Evolutionary conservation across 1,139 yeast species (phyloP).

Genomic region (Taiozyma onychis): DNA sequence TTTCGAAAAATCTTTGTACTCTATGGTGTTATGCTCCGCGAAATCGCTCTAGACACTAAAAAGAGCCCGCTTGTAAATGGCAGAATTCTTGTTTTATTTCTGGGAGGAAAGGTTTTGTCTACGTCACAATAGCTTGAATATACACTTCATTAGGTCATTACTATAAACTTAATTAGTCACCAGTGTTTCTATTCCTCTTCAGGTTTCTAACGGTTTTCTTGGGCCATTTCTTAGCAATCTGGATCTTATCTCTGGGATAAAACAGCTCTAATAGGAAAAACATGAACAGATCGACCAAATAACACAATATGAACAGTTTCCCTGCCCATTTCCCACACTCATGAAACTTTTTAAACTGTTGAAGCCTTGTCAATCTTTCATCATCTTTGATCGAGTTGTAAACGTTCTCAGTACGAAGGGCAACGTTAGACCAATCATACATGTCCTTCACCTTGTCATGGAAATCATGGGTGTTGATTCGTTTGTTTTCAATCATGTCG

Average conservation of each 20-base stretch:
- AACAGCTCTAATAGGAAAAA: constrained; percentile 59
- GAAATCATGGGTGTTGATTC: constrained; percentile 67
- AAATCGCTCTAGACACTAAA: not conserved
- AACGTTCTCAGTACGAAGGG: constrained; percentile 76
- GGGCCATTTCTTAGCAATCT: constrained; percentile 38
- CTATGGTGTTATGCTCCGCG: not conserved
- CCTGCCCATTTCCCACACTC: constrained; percentile 63
- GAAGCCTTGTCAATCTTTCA: constrained; percentile 41
- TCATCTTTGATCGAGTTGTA: constrained; percentile 48
- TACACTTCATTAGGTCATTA: not conserved
- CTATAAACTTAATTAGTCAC: not conserved
- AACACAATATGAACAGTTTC: constrained; percentile 47
- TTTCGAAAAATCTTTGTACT: too few species aligned
- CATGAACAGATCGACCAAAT: constrained; percentile 56
- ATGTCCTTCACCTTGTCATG: constrained; percentile 73
- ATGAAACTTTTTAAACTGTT: constrained; percentile 48
- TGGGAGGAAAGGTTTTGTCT: too few species aligned
- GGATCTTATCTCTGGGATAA: constrained; percentile 66
- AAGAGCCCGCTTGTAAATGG: not conserved
- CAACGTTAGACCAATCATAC: constrained; percentile 94
- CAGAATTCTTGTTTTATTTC: not conserved
- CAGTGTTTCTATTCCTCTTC: not conserved
- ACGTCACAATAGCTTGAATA: not conserved
- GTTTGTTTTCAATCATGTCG: constrained; percentile 44
- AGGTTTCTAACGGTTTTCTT: not conserved